Percentiles rank a stretch among this genome's conserved stretches.
Conservation (phyloP, 495 filamentous ascomycete species). For the Penicillium robsamsonii region DNA sequence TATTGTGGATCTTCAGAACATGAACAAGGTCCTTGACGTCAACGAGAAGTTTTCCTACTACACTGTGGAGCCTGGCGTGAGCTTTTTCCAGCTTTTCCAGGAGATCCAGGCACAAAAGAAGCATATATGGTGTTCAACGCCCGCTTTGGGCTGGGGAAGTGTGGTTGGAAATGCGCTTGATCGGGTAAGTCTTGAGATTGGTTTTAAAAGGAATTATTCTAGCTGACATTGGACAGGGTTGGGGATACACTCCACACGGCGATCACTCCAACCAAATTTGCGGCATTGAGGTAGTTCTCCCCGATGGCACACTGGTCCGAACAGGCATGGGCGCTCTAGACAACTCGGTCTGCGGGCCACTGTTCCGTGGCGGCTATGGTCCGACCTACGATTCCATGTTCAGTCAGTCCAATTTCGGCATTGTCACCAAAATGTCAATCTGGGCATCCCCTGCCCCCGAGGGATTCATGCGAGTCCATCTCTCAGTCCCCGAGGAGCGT, state of each 20-base stretch:
- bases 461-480: slow-evolving; percentile 44
- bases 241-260: slow-evolving; percentile 22
- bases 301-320: slow-evolving; percentile 11
- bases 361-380: not conserved
- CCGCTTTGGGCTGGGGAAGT: slow-evolving; percentile 54
- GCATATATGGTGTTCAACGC: slow-evolving; percentile 48
- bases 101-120: slow-evolving; percentile 46
- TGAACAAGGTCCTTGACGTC: slow-evolving; percentile 28
- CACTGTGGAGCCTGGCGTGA: slow-evolving; percentile 46
- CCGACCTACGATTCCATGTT: slow-evolving; percentile 36
- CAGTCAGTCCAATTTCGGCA: slow-evolving; percentile 56
- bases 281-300: slow-evolving; percentile 12
- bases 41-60: slow-evolving; percentile 22
- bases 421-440: slow-evolving; percentile 61
- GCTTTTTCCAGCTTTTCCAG: slow-evolving; percentile 50
- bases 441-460: slow-evolving; percentile 2
- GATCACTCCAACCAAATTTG: slow-evolving; percentile 15
- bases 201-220: no score
- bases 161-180: slow-evolving; percentile 50
- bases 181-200: slow-evolving; percentile 1
- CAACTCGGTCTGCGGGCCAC: not conserved
- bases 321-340: slow-evolving; percentile 29
- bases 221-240: slow-evolving; percentile 21
- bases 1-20: slow-evolving; percentile 10
- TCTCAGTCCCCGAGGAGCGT: not conserved